Percentiles rank a stretch among this genome's conserved stretches.
These are phyloP conservation scores for Thymus quinquecostatus DNA, from an alignment of 257 asterid species.

Conservation along the genomic window DNA sequence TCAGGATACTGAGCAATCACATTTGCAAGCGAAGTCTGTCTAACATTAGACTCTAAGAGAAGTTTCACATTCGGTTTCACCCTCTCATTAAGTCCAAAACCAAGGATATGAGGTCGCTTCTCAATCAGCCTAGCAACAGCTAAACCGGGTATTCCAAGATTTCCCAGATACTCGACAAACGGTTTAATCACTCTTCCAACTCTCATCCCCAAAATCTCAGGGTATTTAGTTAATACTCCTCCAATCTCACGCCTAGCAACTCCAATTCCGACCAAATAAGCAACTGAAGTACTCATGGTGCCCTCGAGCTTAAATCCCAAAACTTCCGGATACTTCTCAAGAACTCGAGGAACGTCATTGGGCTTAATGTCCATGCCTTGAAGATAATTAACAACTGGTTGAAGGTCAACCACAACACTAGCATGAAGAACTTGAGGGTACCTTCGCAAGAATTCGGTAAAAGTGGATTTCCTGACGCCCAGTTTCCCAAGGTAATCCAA, in stretches of 20 bases:
- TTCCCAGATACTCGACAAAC: constrained; percentile 79
- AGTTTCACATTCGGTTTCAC: constrained; percentile 68
- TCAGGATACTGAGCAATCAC: constrained; percentile 91
- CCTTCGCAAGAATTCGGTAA: constrained; percentile 75
- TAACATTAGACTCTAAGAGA: constrained; percentile 66
- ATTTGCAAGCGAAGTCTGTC: constrained; percentile 60
- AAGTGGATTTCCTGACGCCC: constrained; percentile 79
- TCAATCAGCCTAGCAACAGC: constrained; percentile 91
- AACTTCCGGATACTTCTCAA: constrained; percentile 85
- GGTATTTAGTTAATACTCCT: constrained; percentile 71
- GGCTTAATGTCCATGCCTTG: constrained; percentile 98
- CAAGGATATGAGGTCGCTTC: constrained; percentile 81
- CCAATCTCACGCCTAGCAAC: constrained; percentile 94
- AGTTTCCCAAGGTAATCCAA: constrained; percentile 92
- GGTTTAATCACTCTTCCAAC: constrained; percentile 96
- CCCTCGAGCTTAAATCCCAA: constrained; percentile 97
- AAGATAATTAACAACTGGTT: constrained; percentile 90
- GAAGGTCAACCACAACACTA: constrained; percentile 92
- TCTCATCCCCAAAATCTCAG: constrained; percentile 92
- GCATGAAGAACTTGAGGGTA: constrained; percentile 98
- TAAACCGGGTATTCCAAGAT: constrained; percentile 73
- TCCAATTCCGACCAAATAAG: constrained; percentile 92
- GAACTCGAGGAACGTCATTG: constrained; percentile 77
- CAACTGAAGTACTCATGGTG: constrained; percentile 99
- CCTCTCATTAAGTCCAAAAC: constrained; percentile 75